Conservation (phyloP, 257 asterid genomes). For the Echium plantagineum region DNA sequence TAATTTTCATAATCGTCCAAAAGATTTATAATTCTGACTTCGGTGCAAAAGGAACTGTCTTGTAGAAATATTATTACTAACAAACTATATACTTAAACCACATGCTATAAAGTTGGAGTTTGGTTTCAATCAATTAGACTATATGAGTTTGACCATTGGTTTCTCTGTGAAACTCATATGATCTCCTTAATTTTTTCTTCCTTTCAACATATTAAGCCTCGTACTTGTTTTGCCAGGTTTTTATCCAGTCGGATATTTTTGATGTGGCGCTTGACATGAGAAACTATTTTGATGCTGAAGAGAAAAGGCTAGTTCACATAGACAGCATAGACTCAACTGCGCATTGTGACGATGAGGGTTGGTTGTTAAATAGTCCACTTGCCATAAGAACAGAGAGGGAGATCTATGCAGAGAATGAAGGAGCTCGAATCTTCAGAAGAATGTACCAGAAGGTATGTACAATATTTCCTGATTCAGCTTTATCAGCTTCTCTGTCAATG, state of each 20-base stretch:
- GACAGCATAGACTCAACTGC: slow-evolving; percentile 27
- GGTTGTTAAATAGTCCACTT: slow-evolving; percentile 80
- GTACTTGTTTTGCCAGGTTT: slow-evolving; percentile 37
- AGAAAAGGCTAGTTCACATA: slow-evolving; percentile 43
- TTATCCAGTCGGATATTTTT: slow-evolving; percentile 74
- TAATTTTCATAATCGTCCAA: too few species aligned
- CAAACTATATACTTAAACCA: too few species aligned
- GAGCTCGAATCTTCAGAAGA: slow-evolving; percentile 69
- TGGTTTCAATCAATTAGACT: too few species aligned
- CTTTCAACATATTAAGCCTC: neutral
- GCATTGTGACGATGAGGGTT: slow-evolving; percentile 54
- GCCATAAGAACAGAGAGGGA: slow-evolving; percentile 86
- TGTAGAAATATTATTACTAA: too few species aligned
- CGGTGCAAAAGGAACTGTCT: too few species aligned
- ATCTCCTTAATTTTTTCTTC: neutral
- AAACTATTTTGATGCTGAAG: slow-evolving; percentile 46
- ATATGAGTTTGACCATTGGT: too few species aligned
- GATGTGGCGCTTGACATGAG: slow-evolving; percentile 89
- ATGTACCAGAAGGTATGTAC: slow-evolving; percentile 36
- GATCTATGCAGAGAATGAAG: slow-evolving; percentile 80
- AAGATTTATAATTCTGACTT: too few species aligned
- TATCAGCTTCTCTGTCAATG: neutral
- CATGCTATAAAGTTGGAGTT: too few species aligned
- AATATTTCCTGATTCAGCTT: neutral
- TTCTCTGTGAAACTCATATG: neutral